Base-by-base conservation (phyloP, 1,284 basidiomycete species). In the Fomes fomentarius region DNA sequence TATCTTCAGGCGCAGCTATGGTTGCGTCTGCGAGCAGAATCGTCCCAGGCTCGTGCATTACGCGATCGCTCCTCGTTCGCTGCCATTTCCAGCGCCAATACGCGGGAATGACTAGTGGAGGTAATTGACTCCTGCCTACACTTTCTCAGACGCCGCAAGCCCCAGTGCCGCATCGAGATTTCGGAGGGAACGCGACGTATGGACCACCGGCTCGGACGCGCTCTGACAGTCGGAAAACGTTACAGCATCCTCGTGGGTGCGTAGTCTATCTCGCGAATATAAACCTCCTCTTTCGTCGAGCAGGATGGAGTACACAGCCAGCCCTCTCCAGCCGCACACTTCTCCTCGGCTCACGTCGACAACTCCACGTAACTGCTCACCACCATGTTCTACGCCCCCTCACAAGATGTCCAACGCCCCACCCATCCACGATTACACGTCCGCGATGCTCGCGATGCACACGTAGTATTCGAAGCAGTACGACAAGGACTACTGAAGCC, bases 401-500 rank as follows among this genome's bases (percentile, higher is more conserved):
- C 67, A 37, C 69, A 71, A 57, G 71, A 72, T 62, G 78, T 82
- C 71, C 84, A 85, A 64, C 79, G 76, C 47, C 80, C 82, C 31
- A 85, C 83, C 38, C 83, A 85, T 67, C 76, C 76, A 56, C 79
- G 81, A 38, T 75, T 86, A 33, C 83, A 85, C 61, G 80, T 87
- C 52, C 76, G 84, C 59, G 81, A 85, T 62, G 79, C 80, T n/a
- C 77, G 78, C 52, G 83, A 85, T 63, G 83, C 83, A 9, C 83
- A 85, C 64, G 76, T 75, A 24, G 74, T 83, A 38, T 80, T 83
- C 54, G 82, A 85, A 67, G 82, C 82, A 34, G 82, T 84, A 47
- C 77, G 81, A 3, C 74, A 76, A 63, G 82, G 83, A 25, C 69
- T 76, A 52, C 71, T 85, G 15, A 72, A 71, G 41, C 77, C 78